Conservation (phyloP, 495 filamentous ascomycete species). For the Tirmania nivea region DNA sequence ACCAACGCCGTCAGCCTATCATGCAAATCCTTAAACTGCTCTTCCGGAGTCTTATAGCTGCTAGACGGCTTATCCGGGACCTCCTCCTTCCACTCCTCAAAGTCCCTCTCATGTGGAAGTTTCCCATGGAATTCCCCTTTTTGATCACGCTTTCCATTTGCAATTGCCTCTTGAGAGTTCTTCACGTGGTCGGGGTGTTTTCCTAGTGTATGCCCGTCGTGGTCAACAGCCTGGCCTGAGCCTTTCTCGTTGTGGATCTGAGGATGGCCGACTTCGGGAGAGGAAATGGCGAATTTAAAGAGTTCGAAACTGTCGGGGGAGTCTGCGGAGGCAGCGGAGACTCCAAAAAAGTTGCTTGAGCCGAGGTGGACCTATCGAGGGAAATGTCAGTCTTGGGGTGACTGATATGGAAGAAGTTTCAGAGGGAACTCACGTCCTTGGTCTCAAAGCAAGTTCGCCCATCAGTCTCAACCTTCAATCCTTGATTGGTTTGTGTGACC, state of each 20-base stretch:
- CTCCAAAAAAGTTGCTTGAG: conserved; percentile 60
- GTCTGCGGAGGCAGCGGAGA: conserved; percentile 73
- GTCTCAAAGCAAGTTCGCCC: conserved; percentile 66
- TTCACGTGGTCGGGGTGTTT: conserved; percentile 10
- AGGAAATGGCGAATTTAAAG: conserved; percentile 60
- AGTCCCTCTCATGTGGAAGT: conserved; percentile 22
- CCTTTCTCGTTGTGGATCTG: conserved; percentile 12
- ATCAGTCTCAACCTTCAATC: conserved; percentile 62
- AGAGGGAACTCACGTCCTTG: conserved; percentile 32
- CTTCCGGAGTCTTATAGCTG: conserved; percentile 27
- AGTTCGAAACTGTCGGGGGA: conserved; percentile 86
- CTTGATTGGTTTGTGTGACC: conserved; percentile 36
- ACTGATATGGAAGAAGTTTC: background rate
- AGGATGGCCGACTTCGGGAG: conserved; percentile 3
- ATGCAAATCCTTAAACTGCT: conserved; percentile 62
- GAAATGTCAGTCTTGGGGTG: background rate
- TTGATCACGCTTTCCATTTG: conserved; percentile 17
- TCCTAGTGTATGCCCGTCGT: conserved; percentile 18
- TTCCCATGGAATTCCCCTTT: background rate
- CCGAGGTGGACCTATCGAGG: conserved; percentile 42
- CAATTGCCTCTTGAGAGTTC: conserved; percentile 4
- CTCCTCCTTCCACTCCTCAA: conserved; percentile 27
- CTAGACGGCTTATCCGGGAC: conserved; percentile 27
- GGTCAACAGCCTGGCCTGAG: conserved; percentile 10
- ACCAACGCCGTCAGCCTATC: conserved; percentile 50